phyloP scores from a whole-genome alignment of 192 early-diverging fungal species.

The Coemansia sp. region DNA sequence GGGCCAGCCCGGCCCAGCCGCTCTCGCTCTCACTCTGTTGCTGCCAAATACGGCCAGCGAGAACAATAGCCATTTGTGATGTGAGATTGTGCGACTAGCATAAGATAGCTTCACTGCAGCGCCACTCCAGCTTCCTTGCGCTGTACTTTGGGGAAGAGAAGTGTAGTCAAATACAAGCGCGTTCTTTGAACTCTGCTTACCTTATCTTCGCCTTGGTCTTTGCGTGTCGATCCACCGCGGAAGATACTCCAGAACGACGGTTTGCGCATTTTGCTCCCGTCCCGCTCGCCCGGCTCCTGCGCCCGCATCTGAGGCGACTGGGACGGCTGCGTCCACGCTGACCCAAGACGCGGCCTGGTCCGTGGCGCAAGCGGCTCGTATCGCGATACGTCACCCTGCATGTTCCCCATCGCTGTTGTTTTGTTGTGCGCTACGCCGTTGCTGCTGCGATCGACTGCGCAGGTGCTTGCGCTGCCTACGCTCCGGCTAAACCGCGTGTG shows the following conservation, averaged over 20 bases:
- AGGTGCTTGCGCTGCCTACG: conserved; percentile 15
- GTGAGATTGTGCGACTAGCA: too few relatives aligned
- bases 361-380: not conserved
- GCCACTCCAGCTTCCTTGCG: conserved; percentile 3
- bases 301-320: conserved; percentile 12
- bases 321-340: conserved; percentile 10
- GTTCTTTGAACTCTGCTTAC: conserved; percentile 17
- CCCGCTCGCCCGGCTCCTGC: conserved; percentile 37
- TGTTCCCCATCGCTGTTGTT: not conserved
- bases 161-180: too few relatives aligned
- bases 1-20: too few relatives aligned
- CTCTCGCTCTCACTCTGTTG: too few relatives aligned
- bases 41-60: too few relatives aligned
- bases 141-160: not conserved
- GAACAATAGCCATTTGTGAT: too few relatives aligned
- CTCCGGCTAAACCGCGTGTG: conserved; percentile 14
- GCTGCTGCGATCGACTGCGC: not conserved
- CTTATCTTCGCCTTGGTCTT: conserved; percentile 46
- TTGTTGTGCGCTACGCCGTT: conserved; percentile 2
- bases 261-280: conserved; percentile 56
- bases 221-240: conserved; percentile 40
- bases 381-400: conserved; percentile 1
- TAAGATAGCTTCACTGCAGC: not conserved
- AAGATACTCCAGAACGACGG: conserved; percentile 57
- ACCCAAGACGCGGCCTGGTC: conserved; percentile 7